phyloP scores from a whole-genome alignment of 176 grass and related monocot genomes.

The Triticum timopheevii region DNA sequence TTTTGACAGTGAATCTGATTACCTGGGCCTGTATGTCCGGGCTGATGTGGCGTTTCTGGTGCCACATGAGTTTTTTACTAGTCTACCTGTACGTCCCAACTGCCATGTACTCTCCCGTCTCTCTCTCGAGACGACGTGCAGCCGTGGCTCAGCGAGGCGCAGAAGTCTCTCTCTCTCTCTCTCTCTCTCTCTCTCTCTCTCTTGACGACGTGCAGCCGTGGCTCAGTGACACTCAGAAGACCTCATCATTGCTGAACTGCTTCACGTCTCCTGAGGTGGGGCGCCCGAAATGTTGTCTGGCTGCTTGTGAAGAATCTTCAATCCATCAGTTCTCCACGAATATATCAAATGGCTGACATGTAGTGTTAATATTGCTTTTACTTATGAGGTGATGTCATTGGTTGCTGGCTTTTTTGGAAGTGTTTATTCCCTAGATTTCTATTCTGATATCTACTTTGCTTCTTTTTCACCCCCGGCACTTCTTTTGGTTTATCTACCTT shows the following conservation, averaged over 20 bases:
- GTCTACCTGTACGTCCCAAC: not conserved
- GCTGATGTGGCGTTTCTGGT: not conserved
- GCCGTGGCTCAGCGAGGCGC: too few relatives aligned
- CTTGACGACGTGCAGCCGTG: too few relatives aligned
- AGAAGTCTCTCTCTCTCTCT: too few relatives aligned
- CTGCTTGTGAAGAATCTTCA: not conserved
- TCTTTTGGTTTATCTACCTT: not conserved
- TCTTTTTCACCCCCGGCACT: not conserved
- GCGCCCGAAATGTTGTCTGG: not conserved
- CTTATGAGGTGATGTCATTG: slow-evolving; percentile 7
- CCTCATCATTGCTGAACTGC: too few relatives aligned
- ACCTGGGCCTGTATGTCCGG: not conserved
- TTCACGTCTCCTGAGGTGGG: too few relatives aligned
- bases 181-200: too few relatives aligned
- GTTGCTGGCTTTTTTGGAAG: not conserved
- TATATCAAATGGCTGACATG: not conserved
- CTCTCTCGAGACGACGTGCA: too few relatives aligned
- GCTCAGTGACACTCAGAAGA: too few relatives aligned
- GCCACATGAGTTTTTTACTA: not conserved
- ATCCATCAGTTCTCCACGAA: not conserved
- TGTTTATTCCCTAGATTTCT: not conserved
- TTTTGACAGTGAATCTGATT: not conserved
- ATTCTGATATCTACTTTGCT: not conserved
- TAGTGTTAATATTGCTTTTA: not conserved
- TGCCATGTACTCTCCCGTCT: not conserved